phyloP scores from a whole-genome alignment of 495 filamentous ascomycete genomes.

The Daldinia loculata region DNA sequence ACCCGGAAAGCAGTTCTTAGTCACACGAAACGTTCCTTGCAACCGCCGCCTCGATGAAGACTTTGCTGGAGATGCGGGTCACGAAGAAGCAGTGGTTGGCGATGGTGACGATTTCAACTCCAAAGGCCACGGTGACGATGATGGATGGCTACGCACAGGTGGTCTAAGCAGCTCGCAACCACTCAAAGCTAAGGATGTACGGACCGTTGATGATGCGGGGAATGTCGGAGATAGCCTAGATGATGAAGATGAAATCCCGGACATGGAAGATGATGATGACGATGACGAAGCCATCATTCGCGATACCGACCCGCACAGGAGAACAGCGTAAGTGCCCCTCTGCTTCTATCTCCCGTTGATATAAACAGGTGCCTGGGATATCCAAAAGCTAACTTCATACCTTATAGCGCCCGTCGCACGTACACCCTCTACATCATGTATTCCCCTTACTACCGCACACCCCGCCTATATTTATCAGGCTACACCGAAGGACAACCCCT shows the following conservation, averaged over 20 bases:
- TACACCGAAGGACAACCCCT: conserved; percentile 88
- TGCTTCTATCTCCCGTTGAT: neutral
- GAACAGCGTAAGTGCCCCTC: conserved; percentile 69
- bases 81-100: conserved; percentile 82
- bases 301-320: conserved; percentile 68
- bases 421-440: conserved; percentile 99
- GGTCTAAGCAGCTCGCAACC: conserved; percentile 76
- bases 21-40: conserved; percentile 93
- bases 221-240: conserved; percentile 76
- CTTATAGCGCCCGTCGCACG: conserved; percentile 77
- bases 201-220: conserved; percentile 83
- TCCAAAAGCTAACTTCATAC: conserved; percentile 4
- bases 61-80: conserved; percentile 85
- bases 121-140: conserved; percentile 66
- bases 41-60: conserved; percentile 89
- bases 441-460: conserved; percentile 94
- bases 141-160: conserved; percentile 92
- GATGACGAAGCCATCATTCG: conserved; percentile 97
- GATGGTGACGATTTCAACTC: conserved; percentile 72
- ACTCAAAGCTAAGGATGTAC: conserved; percentile 77
- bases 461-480: conserved; percentile 93
- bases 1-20: conserved; percentile 90
- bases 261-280: conserved; percentile 94
- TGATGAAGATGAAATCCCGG: conserved; percentile 90
- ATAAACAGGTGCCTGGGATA: neutral